Conservation (phyloP, 2,329 filamentous ascomycete genomes). For the Arthrocladium fulminans region DNA sequence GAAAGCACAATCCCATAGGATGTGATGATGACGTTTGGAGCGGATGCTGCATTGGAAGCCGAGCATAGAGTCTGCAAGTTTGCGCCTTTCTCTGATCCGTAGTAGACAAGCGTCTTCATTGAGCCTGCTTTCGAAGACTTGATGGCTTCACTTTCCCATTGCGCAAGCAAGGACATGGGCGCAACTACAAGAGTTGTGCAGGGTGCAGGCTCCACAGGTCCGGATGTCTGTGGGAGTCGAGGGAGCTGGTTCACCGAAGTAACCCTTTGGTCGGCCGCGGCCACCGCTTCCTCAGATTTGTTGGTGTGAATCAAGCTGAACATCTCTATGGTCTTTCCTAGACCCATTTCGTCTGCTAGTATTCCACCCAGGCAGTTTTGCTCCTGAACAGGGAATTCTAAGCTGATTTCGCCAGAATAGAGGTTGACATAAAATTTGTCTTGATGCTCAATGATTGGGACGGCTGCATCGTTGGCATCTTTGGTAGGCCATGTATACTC, state of each 20-base stretch:
- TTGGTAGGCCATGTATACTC: conserved; percentile 84
- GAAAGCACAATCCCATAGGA: conserved; percentile 89
- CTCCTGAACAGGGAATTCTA: conserved; percentile 87
- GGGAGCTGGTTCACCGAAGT: conserved; percentile 53
- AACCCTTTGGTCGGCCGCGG: conserved; percentile 26
- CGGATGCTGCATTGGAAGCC: conserved; percentile 60
- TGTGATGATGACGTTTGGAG: conserved; percentile 86
- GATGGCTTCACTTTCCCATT: conserved; percentile 93
- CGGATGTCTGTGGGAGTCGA: conserved; percentile 50
- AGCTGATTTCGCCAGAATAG: conserved; percentile 85
- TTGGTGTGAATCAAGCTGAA: conserved; percentile 85
- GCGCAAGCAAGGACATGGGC: conserved; percentile 89
- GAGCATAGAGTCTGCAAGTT: conserved; percentile 75
- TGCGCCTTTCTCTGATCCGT: conserved; percentile 72
- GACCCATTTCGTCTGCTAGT: conserved; percentile 89
- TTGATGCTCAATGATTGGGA: conserved; percentile 58
- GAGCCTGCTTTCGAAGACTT: conserved; percentile 80
- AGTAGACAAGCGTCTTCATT: conserved; percentile 80
- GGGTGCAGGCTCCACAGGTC: conserved; percentile 58
- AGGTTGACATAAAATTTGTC: conserved; percentile 88
- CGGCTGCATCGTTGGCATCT: conserved; percentile 72
- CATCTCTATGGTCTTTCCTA: conserved; percentile 99
- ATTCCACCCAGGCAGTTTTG: conserved; percentile 92
- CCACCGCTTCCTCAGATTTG: conserved; percentile 46
- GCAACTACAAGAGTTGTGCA: conserved; percentile 92